Conservation (phyloP, 2,329 filamentous ascomycete species). For the Cercospora berteroae region DNA sequence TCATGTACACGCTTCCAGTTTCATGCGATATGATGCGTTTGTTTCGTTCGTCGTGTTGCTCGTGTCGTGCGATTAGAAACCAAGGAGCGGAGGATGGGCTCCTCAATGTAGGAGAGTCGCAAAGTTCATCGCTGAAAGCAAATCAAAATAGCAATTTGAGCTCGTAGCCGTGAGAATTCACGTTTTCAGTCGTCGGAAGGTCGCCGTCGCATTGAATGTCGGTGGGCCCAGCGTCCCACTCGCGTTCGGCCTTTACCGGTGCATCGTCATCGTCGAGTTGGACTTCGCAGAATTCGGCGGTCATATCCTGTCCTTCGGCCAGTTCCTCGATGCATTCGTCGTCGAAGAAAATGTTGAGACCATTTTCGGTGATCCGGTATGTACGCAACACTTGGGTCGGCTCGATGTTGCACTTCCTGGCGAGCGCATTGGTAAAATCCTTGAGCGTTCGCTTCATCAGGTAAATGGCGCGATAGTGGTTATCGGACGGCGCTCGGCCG, state of each 20-base stretch:
- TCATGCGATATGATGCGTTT: slow-evolving; percentile 12
- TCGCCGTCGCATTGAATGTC: slow-evolving; percentile 52
- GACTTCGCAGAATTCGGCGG: slow-evolving; percentile 66
- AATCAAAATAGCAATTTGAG: slow-evolving; percentile 49
- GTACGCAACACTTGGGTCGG: slow-evolving; percentile 67
- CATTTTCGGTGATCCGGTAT: slow-evolving; percentile 69
- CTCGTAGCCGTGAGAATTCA: slow-evolving; percentile 49
- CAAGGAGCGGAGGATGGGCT: slow-evolving; percentile 16
- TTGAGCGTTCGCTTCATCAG: slow-evolving; percentile 71
- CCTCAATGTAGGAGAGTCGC: background rate
- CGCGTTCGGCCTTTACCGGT: slow-evolving; percentile 47
- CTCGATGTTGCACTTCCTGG: slow-evolving; percentile 78
- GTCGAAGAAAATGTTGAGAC: slow-evolving; percentile 81
- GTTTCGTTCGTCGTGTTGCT: slow-evolving; percentile 24
- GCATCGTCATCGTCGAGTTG: slow-evolving; percentile 41
- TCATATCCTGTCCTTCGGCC: slow-evolving; percentile 88
- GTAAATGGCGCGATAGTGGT: slow-evolving; percentile 82
- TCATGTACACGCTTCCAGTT: slow-evolving; percentile 24
- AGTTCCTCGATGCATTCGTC: slow-evolving; percentile 84
- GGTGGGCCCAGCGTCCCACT: slow-evolving; percentile 52
- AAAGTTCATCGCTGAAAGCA: slow-evolving; percentile 1
- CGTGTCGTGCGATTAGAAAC: slow-evolving; percentile 21
- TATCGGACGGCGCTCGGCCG: slow-evolving; percentile 51
- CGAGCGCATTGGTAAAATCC: slow-evolving; percentile 71
- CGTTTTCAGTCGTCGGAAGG: slow-evolving; percentile 44